phyloP scores from a whole-genome alignment of 306 rosid species.

The Argentina anserina region DNA sequence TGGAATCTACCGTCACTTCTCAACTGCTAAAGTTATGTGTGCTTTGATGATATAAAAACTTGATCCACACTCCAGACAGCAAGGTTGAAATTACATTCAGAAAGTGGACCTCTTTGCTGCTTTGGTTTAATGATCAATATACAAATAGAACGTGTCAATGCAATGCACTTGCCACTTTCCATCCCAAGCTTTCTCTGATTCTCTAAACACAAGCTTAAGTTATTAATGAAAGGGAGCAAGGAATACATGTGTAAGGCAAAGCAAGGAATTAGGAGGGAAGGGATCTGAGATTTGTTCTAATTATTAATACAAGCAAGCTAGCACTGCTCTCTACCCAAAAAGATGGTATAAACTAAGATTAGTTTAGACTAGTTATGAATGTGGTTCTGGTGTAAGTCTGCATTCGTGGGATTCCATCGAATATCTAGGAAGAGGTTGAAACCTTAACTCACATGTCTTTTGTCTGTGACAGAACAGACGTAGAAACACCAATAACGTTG shows the following conservation, averaged over 20 bases:
- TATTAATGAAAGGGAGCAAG: background rate
- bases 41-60: slow-evolving; percentile 1
- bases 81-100: background rate
- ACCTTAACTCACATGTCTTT: slow-evolving; percentile 19
- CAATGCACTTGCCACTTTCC: background rate
- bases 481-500: slow-evolving; percentile 5
- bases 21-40: background rate
- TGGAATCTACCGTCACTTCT: background rate
- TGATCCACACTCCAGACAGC: background rate
- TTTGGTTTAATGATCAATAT: background rate
- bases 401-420: slow-evolving; percentile 6
- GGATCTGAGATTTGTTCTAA: slow-evolving; percentile 6
- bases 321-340: background rate
- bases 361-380: slow-evolving; percentile 6
- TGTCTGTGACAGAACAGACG: slow-evolving; percentile 9
- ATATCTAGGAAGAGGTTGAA: background rate
- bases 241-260: slow-evolving; percentile 2
- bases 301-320: background rate
- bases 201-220: background rate
- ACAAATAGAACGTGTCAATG: slow-evolving; percentile 7
- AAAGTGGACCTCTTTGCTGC: background rate
- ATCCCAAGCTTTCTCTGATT: background rate
- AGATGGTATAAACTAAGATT: slow-evolving; percentile 2
- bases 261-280: slow-evolving; percentile 1
- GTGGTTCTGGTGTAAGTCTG: background rate